These are phyloP conservation scores for Solanum pimpinellifolium DNA, from an alignment of 257 asterid genomes.

Conservation along the genomic window DNA sequence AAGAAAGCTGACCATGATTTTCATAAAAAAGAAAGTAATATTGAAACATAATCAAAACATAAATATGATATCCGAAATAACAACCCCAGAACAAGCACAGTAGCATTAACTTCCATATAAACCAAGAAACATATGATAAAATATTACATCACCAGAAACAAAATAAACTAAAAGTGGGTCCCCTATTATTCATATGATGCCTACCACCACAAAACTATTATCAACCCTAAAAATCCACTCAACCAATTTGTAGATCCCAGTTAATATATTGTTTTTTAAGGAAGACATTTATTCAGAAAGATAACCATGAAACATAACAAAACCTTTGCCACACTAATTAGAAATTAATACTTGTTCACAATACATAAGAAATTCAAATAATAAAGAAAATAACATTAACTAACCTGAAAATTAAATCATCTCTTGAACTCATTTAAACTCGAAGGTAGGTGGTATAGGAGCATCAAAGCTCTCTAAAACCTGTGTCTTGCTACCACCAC, in stretches of 20 bases:
- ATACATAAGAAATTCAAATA: background rate
- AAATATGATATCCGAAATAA: background rate
- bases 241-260: background rate
- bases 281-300: background rate
- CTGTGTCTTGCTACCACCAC: constrained; percentile 65
- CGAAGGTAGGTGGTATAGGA: constrained; percentile 82
- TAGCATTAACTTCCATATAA: background rate
- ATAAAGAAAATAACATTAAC: background rate
- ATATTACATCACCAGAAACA: background rate
- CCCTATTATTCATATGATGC: background rate
- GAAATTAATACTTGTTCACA: background rate
- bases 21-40: background rate
- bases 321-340: background rate
- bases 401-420: background rate
- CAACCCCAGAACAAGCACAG: background rate
- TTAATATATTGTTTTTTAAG: background rate
- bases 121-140: background rate
- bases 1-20: background rate
- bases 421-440: constrained; percentile 44
- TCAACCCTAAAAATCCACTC: background rate
- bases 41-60: background rate
- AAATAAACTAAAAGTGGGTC: background rate
- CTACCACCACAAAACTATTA: background rate
- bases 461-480: constrained; percentile 94
- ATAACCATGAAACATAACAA: background rate